Conservation (phyloP, 1,284 basidiomycete species). For the Ustilago nuda region DNA sequence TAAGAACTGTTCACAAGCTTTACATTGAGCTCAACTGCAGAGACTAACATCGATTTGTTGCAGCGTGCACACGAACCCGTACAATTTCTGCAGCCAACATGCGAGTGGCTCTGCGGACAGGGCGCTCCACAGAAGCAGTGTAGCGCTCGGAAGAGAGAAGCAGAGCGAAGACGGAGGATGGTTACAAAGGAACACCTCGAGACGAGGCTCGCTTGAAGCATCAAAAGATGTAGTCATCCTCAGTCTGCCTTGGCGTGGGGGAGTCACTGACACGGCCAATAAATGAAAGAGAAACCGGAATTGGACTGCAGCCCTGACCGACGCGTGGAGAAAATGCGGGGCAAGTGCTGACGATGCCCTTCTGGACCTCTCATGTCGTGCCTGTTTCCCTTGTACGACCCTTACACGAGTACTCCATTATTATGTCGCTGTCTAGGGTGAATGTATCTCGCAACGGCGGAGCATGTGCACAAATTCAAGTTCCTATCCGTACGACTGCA, state of each 20-base stretch:
- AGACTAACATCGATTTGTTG: neutral
- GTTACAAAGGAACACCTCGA: neutral
- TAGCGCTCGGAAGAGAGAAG: neutral
- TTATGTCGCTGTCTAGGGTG: neutral
- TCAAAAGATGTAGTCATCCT: neutral
- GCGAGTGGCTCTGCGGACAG: conserved; percentile 1
- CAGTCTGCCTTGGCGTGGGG: conserved; percentile 1
- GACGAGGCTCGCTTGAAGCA: neutral
- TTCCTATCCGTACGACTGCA: neutral
- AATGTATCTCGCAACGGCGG: neutral
- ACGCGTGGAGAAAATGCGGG: conserved; percentile 1
- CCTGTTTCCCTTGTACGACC: neutral
- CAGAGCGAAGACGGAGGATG: neutral
- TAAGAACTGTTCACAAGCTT: neutral
- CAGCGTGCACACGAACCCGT: neutral
- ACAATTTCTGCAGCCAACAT: neutral
- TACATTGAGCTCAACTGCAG: neutral
- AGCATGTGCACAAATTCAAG: neutral
- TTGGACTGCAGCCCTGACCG: neutral
- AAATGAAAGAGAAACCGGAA: neutral
- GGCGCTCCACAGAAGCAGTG: neutral
- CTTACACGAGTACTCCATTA: neutral
- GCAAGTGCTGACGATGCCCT: neutral
- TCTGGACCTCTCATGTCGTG: neutral
- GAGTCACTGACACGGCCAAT: neutral